Evolutionary conservation across 2,329 filamentous ascomycete genomes (phyloP).

Genomic region (Talaromyces sp.): DNA sequence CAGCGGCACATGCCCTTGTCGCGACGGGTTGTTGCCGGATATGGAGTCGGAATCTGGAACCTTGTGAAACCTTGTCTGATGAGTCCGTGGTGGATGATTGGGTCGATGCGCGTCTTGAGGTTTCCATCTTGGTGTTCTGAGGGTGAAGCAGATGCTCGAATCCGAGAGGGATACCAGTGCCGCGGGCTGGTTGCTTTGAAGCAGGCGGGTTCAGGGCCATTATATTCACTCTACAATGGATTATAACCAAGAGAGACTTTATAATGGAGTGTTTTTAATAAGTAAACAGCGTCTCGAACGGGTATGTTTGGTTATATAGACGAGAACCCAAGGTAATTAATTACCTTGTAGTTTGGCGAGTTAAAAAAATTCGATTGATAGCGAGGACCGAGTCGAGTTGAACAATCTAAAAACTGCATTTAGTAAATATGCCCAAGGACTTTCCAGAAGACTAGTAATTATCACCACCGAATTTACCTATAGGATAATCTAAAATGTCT

Average conservation of each 20-base stretch:
- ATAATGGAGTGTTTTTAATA: neutral
- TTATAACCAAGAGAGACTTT: neutral
- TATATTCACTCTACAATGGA: neutral
- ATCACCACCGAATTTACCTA: neutral
- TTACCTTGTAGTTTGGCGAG: neutral
- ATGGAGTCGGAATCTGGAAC: slow-evolving; percentile 33
- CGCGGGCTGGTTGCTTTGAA: slow-evolving; percentile 3
- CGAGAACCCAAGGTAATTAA: neutral
- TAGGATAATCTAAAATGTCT: neutral
- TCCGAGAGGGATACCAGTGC: slow-evolving; percentile 28
- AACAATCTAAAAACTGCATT: neutral
- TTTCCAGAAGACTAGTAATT: neutral
- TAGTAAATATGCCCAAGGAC: neutral
- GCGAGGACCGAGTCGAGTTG: neutral
- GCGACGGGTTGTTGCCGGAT: slow-evolving; percentile 43
- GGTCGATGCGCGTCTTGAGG: slow-evolving; percentile 19
- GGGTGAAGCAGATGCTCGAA: slow-evolving; percentile 35
- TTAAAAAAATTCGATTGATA: neutral
- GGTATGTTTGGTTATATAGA: neutral
- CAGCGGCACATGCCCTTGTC: slow-evolving; percentile 42
- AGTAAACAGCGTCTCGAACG: neutral
- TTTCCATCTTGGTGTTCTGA: slow-evolving; percentile 13
- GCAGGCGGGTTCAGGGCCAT: neutral
- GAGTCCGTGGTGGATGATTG: slow-evolving; percentile 12
- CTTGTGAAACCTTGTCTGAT: neutral